A percentile compares a stretch with the other conserved stretches of the same genome.
These are phyloP conservation scores for Ajuga reptans DNA, from an alignment of 305 asterid species.

Conservation along the genomic window DNA sequence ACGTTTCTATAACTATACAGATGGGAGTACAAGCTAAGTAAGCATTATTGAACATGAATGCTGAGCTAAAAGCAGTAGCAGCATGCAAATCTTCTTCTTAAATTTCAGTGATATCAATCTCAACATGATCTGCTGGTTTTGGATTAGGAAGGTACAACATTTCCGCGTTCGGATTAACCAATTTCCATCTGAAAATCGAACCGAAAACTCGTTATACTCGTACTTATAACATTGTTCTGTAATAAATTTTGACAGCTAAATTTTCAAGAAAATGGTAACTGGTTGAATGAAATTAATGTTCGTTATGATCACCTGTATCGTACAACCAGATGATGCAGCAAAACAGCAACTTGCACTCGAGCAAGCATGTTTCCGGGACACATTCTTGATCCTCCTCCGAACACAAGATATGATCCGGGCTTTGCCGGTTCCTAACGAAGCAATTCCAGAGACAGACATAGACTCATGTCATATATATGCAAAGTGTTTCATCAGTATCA, in stretches of 20 bases:
- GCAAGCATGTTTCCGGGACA: constrained; percentile 63
- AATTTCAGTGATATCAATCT: constrained; percentile 30
- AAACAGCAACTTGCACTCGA: constrained; percentile 36
- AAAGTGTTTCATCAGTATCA: not conserved
- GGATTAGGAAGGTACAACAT: constrained; percentile 33
- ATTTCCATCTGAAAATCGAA: constrained; percentile 33
- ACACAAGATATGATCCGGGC: constrained; percentile 38
- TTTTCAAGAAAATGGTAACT: not conserved
- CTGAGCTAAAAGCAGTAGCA: not conserved
- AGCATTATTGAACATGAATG: not conserved
- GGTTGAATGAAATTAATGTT: not conserved
- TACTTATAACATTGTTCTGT: not conserved
- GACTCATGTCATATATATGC: not conserved
- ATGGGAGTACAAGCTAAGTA: no score
- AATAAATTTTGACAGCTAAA: not conserved
- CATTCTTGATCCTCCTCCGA: constrained; percentile 48
- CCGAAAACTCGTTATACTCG: not conserved
- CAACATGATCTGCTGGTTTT: constrained; percentile 36
- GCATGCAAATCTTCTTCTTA: constrained; percentile 1
- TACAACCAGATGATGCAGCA: constrained; percentile 40
- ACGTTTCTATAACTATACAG: no score
- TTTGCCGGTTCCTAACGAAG: constrained; percentile 26
- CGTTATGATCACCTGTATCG: constrained; percentile 34
- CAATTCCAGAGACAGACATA: not conserved
- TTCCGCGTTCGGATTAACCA: constrained; percentile 35